Conservation (phyloP, 2,329 filamentous ascomycete genomes). For the Colletotrichum falcatum region DNA sequence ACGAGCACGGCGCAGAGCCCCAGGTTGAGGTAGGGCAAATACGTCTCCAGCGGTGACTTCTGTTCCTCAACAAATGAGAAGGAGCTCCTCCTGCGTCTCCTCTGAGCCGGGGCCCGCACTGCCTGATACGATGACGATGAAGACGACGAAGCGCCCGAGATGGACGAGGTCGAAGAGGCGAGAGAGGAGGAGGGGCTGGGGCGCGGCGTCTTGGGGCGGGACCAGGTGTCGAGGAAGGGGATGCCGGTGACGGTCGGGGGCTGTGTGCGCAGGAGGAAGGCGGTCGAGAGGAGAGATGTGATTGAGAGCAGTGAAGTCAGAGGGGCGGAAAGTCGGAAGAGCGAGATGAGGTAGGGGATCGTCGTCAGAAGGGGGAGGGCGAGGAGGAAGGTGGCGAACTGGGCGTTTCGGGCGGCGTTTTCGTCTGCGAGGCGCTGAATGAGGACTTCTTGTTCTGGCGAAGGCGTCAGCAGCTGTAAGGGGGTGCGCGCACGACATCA, state of each 20-base stretch:
- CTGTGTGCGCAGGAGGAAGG: slow-evolving; percentile 69
- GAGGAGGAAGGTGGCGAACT: slow-evolving; percentile 70
- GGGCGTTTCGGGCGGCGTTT: slow-evolving; percentile 69
- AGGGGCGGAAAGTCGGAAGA: slow-evolving; percentile 50
- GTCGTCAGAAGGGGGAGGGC: slow-evolving; percentile 68
- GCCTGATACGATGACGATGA: slow-evolving; percentile 16
- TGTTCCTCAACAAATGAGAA: slow-evolving; percentile 41
- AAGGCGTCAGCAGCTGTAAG: slow-evolving; percentile 30
- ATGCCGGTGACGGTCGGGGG: slow-evolving; percentile 68
- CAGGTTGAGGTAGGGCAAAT: slow-evolving; percentile 71
- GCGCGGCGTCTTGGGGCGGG: slow-evolving; percentile 44
- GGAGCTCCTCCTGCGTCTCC: slow-evolving; percentile 40
- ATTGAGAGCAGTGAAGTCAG: slow-evolving; percentile 47
- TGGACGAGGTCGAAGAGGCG: slow-evolving; percentile 30
- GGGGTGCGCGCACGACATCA: slow-evolving; percentile 27
- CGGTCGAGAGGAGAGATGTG: slow-evolving; percentile 71
- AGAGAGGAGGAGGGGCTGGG: slow-evolving; percentile 31
- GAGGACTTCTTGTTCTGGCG: slow-evolving; percentile 72
- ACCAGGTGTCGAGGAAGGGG: slow-evolving; percentile 59
- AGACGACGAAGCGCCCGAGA: slow-evolving; percentile 25
- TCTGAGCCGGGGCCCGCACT: slow-evolving; percentile 17
- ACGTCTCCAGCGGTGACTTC: slow-evolving; percentile 63
- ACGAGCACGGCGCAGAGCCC: slow-evolving; percentile 66
- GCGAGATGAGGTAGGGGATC: slow-evolving; percentile 65
- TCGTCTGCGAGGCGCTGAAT: slow-evolving; percentile 66